These are phyloP conservation scores for Ogataea siamensis DNA, from an alignment of 805 yeast genomes.

Conservation along the genomic window DNA sequence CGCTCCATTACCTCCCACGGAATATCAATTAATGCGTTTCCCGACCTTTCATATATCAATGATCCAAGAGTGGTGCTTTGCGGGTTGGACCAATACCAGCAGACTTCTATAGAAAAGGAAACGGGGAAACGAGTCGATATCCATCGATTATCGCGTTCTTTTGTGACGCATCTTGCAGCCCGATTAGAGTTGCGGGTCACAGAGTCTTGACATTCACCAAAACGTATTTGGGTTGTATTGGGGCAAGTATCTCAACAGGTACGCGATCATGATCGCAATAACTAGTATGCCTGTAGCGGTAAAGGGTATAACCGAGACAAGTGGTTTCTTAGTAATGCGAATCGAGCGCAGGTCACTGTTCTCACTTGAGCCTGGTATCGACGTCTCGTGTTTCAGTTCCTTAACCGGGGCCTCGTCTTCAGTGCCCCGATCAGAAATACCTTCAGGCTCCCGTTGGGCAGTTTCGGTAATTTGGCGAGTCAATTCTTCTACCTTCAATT, in stretches of 20 bases:
- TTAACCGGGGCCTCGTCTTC: not conserved
- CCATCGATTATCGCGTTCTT: conserved; percentile 39
- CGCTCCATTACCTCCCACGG: conserved; percentile 89
- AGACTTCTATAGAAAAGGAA: conserved; percentile 48
- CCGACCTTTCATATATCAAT: conserved; percentile 72
- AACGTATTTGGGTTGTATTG: not conserved
- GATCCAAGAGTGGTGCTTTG: conserved; percentile 69
- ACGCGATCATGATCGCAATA: too few species aligned
- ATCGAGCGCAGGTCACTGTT: too few species aligned
- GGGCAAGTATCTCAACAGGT: too few species aligned
- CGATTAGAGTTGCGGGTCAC: conserved; percentile 30
- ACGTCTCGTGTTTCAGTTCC: too few species aligned
- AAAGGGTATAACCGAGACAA: too few species aligned
- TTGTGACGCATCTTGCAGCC: conserved; percentile 45
- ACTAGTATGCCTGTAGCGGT: too few species aligned
- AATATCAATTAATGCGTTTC: conserved; percentile 71
- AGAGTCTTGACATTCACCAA: not conserved
- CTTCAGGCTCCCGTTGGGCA: not conserved
- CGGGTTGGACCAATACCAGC: conserved; percentile 66
- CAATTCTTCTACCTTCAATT: conserved; percentile 6
- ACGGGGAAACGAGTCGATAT: conserved; percentile 10
- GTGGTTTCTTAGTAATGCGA: too few species aligned
- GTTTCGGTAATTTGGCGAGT: conserved; percentile 2
- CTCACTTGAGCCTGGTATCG: too few species aligned
- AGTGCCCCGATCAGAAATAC: not conserved